Percentiles rank a stretch among this genome's conserved stretches.
Conservation (phyloP, 805 yeast species). For the Metschnikowia hibisci region DNA sequence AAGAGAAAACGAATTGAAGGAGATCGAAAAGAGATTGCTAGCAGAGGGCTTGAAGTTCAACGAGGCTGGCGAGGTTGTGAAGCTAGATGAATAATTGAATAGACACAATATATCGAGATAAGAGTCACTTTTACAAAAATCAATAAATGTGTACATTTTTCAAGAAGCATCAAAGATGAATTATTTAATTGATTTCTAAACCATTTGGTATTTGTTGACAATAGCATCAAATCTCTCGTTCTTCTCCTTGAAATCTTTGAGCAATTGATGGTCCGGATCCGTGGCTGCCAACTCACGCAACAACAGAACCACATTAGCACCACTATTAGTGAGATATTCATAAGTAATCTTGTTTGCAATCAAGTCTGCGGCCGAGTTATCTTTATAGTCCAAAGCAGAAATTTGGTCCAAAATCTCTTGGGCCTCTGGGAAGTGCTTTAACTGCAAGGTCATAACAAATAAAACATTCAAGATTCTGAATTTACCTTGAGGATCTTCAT, state of each 20-base stretch:
- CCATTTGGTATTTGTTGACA: slow-evolving; percentile 50
- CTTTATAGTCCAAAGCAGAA: slow-evolving; percentile 37
- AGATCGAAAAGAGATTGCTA: slow-evolving; percentile 68
- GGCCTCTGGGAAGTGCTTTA: slow-evolving; percentile 81
- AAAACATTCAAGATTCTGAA: slow-evolving; percentile 49
- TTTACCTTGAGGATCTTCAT: slow-evolving; percentile 34
- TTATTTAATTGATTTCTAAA: neutral
- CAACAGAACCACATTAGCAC: slow-evolving; percentile 44
- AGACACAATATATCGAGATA: neutral
- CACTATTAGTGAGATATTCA: slow-evolving; percentile 43
- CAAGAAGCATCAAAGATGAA: too few species aligned
- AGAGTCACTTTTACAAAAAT: neutral
- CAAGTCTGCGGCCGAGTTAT: slow-evolving; percentile 36
- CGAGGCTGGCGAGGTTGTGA: slow-evolving; percentile 21
- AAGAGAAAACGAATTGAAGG: slow-evolving; percentile 80
- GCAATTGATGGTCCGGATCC: slow-evolving; percentile 54
- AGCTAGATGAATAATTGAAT: slow-evolving; percentile 14
- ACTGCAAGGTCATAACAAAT: slow-evolving; percentile 71
- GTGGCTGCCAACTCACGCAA: slow-evolving; percentile 43
- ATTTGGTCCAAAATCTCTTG: slow-evolving; percentile 50
- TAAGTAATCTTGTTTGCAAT: slow-evolving; percentile 65
- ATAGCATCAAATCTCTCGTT: slow-evolving; percentile 63
- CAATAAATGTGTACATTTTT: too few species aligned
- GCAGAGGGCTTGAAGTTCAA: slow-evolving; percentile 49
- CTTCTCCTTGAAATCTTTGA: slow-evolving; percentile 59